Percentiles rank a stretch among this genome's conserved stretches.
These are phyloP conservation scores for Aspergillus hancockii DNA, from an alignment of 495 filamentous ascomycete species.

Conservation along the genomic window DNA sequence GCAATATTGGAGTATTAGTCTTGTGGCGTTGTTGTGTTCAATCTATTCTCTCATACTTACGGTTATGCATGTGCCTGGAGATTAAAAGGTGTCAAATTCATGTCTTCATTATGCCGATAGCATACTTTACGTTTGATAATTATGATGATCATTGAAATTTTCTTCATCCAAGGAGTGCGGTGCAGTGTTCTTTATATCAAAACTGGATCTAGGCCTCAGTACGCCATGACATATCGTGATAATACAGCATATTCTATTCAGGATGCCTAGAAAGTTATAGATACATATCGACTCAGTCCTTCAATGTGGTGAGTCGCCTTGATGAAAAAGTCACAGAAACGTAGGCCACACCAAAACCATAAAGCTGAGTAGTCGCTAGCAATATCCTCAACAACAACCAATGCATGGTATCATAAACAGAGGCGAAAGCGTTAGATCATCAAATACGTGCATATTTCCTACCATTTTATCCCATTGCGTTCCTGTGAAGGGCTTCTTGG, in stretches of 20 bases:
- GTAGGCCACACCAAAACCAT: neutral
- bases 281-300: neutral
- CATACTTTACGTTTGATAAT: neutral
- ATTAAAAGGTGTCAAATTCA: neutral
- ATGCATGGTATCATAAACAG: conserved; percentile 1
- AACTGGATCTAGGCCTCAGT: neutral
- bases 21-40: neutral
- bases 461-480: conserved; percentile 50
- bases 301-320: neutral
- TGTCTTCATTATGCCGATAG: neutral
- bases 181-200: no score
- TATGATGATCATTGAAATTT: neutral
- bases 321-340: neutral
- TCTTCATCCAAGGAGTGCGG: no score
- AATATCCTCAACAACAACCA: conserved; percentile 4
- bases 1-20: conserved; percentile 64
- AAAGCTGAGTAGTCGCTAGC: neutral
- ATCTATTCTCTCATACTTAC: conserved; percentile 5
- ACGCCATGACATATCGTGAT: neutral
- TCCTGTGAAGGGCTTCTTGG: conserved; percentile 69
- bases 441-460: neutral
- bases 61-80: conserved; percentile 1
- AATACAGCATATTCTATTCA: neutral
- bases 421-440: neutral
- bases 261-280: neutral